phyloP scores from a whole-genome alignment of 306 rosid genomes.

The Rosa lucieae region DNA sequence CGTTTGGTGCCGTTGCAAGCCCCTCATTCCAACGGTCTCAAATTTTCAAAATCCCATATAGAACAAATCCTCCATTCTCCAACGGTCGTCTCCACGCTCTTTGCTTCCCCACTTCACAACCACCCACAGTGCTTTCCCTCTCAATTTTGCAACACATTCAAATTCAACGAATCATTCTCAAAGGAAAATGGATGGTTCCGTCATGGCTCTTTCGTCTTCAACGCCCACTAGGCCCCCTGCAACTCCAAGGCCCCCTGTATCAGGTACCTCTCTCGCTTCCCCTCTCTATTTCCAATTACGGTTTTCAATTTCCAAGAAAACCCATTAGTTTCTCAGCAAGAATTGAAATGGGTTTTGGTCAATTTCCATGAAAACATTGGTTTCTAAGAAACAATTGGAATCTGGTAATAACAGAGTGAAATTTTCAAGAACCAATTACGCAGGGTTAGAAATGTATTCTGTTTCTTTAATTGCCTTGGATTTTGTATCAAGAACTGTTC shows the following conservation, averaged over 20 bases:
- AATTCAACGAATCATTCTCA: background rate
- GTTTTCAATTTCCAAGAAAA: background rate
- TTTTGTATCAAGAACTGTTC: background rate
- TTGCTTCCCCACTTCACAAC: background rate
- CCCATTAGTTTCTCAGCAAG: background rate
- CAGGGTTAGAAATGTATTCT: background rate
- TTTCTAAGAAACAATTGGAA: background rate
- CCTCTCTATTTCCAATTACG: background rate
- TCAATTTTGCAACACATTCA: background rate
- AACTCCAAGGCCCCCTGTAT: background rate
- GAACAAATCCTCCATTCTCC: background rate
- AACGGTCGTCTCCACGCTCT: slow-evolving; percentile 20
- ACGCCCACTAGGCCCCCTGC: slow-evolving; percentile 13
- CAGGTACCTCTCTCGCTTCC: slow-evolving; percentile 18
- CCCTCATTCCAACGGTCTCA: slow-evolving; percentile 32
- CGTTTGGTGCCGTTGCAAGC: slow-evolving; percentile 1
- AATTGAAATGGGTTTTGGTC: background rate
- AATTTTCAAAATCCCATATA: slow-evolving; percentile 4
- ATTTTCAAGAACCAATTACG: background rate
- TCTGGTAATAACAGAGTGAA: background rate
- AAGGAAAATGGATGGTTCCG: slow-evolving; percentile 19
- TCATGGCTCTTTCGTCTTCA: slow-evolving; percentile 11
- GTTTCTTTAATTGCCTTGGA: background rate
- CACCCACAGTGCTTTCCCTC: background rate
- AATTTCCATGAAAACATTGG: background rate